Evolutionary conservation across 352 stramenopile species (phyloP), one percentile per base, ranked within the genome.

Genomic region (Phytopythium sindhum): DNA sequence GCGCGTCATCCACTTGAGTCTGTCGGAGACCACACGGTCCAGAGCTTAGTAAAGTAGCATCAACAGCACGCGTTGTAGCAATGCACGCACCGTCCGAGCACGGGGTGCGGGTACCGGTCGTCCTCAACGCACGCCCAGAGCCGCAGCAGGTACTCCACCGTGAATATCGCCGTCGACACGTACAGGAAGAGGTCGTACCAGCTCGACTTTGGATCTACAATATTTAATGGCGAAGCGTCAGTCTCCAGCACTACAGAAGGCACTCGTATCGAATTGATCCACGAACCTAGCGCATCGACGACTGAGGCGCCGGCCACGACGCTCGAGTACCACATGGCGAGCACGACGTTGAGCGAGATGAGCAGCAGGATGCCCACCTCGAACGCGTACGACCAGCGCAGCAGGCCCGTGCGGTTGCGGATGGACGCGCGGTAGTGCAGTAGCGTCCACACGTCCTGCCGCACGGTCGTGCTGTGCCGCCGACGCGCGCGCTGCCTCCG

Each of bases 71-170:
- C 12, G 17, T 6, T 47, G 41, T 5, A 23, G 41, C 41, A 47
- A 47, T 5, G 19, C 17, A 53, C 62, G 15, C 52, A 90, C 85
- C 86, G 63, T 50, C 84, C 84, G 21, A 78, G 65, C 8, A 92
- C 41, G 21, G 76, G 69, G 54, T 77, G 72, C n/a, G 64, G 60
- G 56, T 80, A 93, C 33, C 83, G 73, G 10, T 86, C 68, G 59
- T 95, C 86, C 65, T 92, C 86, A 26, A 93, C 78, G 41, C 86
- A 95, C n/a, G 86, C 86, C 85, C 86, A 95, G 14, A 92, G 66
- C 0, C 86, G 81, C 28, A 93, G 69, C 12, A 77, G 1, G 61
- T 93, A 93, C 58, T 95, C 86, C 15, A 91, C 58, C 0, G 85
- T 87, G 60, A 95, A 93, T 23, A 93, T 77, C 8, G 56, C 69